These are phyloP conservation scores for Trypanosoma theileri DNA, from an alignment of 208 protist species.

Conservation along the genomic window DNA sequence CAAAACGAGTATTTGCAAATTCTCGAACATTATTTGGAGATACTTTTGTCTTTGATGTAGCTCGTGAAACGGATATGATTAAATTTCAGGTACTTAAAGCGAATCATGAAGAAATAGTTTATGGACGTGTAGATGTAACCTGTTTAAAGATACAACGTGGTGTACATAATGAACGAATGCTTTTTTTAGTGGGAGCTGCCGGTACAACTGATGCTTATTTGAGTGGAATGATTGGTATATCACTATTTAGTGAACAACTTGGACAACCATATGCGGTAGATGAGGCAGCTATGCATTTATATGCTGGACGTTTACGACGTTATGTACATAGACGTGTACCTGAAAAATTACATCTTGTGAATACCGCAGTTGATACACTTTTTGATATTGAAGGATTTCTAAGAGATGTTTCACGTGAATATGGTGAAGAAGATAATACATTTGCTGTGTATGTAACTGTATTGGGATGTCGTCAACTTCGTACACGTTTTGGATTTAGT, in stretches of 20 bases:
- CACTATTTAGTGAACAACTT: slow-evolving; percentile 67
- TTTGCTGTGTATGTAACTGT: slow-evolving; percentile 78
- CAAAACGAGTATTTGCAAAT: slow-evolving; percentile 46
- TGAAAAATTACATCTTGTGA: slow-evolving; percentile 73
- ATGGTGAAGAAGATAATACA: slow-evolving; percentile 70
- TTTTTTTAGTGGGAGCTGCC: slow-evolving; percentile 68
- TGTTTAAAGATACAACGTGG: slow-evolving; percentile 73
- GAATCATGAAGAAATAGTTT: slow-evolving; percentile 39
- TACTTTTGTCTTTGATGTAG: slow-evolving; percentile 73
- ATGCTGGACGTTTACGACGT: slow-evolving; percentile 60
- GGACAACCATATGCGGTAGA: slow-evolving; percentile 74
- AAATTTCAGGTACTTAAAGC: slow-evolving; percentile 69
- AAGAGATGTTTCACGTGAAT: slow-evolving; percentile 51
- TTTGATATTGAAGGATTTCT: slow-evolving; percentile 88
- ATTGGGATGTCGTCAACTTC: slow-evolving; percentile 66
- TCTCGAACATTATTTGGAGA: slow-evolving; percentile 52
- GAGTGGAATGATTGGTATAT: slow-evolving; percentile 66
- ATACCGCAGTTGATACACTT: slow-evolving; percentile 65
- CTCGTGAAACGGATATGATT: slow-evolving; percentile 81
- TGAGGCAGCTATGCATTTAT: slow-evolving; percentile 39
- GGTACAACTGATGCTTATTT: slow-evolving; percentile 72
- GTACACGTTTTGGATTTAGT: slow-evolving; percentile 44
- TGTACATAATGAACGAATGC: slow-evolving; percentile 44
- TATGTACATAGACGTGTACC: slow-evolving; percentile 63
- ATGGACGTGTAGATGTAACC: slow-evolving; percentile 80